Evolutionary conservation across 2,329 filamentous ascomycete species (phyloP), one percentile per base, ranked within the genome.

Genomic region (Phialocephala subalpina): DNA sequence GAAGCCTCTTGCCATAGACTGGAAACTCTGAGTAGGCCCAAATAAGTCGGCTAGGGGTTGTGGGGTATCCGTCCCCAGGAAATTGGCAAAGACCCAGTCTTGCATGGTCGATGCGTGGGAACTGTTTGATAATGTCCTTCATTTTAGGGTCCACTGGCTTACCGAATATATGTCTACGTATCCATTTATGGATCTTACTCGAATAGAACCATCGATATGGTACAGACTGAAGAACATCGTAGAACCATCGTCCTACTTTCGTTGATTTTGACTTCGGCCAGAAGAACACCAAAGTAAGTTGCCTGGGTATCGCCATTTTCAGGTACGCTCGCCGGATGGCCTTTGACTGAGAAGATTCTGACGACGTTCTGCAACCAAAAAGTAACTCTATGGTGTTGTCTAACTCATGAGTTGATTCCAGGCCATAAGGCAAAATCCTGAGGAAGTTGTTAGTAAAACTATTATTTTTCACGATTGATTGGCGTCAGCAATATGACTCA

Each of bases 1-100:
- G 20, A 27, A 52, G 47, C 12, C 22, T 52, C 25, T 18, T 52
- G 8, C 47, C 47, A 52, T 27, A 52, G 16, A 5, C 2, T 14
- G 47, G 47, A 29, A 52, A 52, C 16, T 52, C 47, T 8, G 47
- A 52, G 47, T 52, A 52, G 2, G 47, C 47, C 47, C 47, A 52
- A 29, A 52, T 52, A 18, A 52, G 47, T 52, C 47, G 20, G 5
- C 4, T 29, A 14, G 47, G 47, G 22, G 25, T 27, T 27, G 45
- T 16, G 20, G 45, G n/a, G 7, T 8, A 2, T 4, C 3, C 6
- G 3, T 5, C 22, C 3, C 20, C 20, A 22, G 45, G 45, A 27
- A 25, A 16, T 7, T 29, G 20, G 22, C 11, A 29, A 16, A 52
- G 47, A 14, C 47, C 47, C 22, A 52, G 22, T 27, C 4, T 11